Evolutionary conservation across 805 yeast genomes (phyloP), one percentile per base, ranked within the genome.

Genomic region (Pichia cabralensis): DNA sequence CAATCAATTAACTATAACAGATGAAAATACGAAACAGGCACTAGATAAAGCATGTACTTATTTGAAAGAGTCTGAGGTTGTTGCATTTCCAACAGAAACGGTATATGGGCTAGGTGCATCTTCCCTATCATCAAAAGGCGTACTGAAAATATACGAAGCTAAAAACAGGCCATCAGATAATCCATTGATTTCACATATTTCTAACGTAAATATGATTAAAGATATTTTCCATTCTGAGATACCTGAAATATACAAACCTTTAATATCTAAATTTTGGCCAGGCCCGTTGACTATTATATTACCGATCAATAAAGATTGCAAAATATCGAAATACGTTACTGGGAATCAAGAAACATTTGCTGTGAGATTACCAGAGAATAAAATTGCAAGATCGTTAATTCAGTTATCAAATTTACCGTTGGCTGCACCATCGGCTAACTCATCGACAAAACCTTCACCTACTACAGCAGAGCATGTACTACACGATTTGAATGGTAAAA

Each of bases 381-480:
- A 89, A 1, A 71, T 92, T 1, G 97, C 97, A 0, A 64, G 98
- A 41, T 95, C 97, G 0, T 61, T 92, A 30, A 86, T 92, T 35
- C 81, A 84, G 2, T 49, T 82, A 10, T 74, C 94, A 35, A 92
- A 86, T 44, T 71, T 81, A 2, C 97, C 98, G 1, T 58, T 92
- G 24, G 98, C 98, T 1, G 98, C 98, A 0, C 98, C 98, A 0
- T 84, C 95, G 1, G 98, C 98, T 2, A 92, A 92, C 56, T 89
- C 96, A 2, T 85, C 96, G 2, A 92, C 98, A 0, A 64, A 85
- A 33, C 98, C 98, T 2, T 81, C 95, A 14, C 96, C 97, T 2
- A 92, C 98, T 0, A 50, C 67, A 22, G 97, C 98, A 1, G 58
- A 67, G 8, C 98, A 92, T 53, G 98, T 92, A 0, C 71, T 60